phyloP scores from a whole-genome alignment of 23 red algal species.

The Gracilaria caudata region DNA sequence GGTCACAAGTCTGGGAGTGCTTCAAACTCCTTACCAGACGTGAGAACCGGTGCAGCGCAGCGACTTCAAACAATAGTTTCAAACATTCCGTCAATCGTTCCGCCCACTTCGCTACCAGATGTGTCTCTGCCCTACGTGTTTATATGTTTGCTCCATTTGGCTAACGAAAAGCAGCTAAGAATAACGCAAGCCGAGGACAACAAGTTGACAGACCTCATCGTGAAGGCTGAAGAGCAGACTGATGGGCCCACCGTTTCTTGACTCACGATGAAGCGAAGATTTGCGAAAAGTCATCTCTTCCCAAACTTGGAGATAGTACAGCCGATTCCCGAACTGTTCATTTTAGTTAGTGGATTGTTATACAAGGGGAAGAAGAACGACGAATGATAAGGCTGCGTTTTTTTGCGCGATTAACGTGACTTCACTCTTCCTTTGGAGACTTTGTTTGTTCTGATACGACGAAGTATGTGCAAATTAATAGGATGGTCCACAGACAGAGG shows the following conservation, averaged over 20 bases:
- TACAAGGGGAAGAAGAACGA: neutral
- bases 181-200: conserved; percentile 33
- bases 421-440: conserved; percentile 24
- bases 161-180: conserved; percentile 86
- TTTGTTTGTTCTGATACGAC: neutral
- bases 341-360: neutral
- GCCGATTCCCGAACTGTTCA: neutral
- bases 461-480: conserved; percentile 32
- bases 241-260: neutral
- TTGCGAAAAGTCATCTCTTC: neutral
- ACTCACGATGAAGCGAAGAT: neutral
- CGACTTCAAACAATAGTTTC: conserved; percentile 42
- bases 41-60: conserved; percentile 15
- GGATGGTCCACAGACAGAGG: conserved; percentile 34
- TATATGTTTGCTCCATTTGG: conserved; percentile 96
- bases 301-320: neutral
- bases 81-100: conserved; percentile 38
- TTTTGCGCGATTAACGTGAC: neutral
- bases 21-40: neutral
- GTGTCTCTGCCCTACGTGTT: conserved; percentile 91
- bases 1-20: neutral
- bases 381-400: neutral
- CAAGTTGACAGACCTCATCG: conserved; percentile 35
- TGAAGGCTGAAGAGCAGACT: neutral
- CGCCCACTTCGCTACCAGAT: conserved; percentile 41